Evolutionary conservation across 768 basidiomycete genomes (phyloP).

Genomic region (Psilocybe cyanescens): DNA sequence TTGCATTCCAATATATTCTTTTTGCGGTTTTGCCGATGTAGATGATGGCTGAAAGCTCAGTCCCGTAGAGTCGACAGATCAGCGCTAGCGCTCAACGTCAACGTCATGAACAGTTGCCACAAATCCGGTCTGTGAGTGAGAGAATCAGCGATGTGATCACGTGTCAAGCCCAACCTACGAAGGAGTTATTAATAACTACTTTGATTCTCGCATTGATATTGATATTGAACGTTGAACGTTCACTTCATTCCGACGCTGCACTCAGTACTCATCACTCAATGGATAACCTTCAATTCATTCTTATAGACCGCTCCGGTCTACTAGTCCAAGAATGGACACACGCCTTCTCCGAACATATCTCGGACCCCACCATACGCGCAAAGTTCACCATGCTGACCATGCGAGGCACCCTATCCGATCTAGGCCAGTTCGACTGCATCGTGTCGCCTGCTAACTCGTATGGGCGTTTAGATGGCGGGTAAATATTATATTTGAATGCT

Average conservation of each 20-base stretch:
- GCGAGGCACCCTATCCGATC: constrained; percentile 1
- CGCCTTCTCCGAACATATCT: constrained; percentile 15
- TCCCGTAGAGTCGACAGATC: no score
- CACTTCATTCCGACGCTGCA: neutral
- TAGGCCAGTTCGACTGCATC: constrained; percentile 22
- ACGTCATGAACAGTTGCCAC: no score
- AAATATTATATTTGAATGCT: neutral
- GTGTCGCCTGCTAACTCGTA: constrained; percentile 29
- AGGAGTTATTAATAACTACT: no score
- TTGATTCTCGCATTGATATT: no score
- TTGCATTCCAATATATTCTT: no score
- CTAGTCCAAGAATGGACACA: constrained; percentile 19
- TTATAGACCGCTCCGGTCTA: constrained; percentile 15
- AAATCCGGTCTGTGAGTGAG: no score
- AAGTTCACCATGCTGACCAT: constrained; percentile 16
- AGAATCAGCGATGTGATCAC: no score
- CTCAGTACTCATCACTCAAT: neutral
- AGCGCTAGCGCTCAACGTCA: no score
- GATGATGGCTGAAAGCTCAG: no score
- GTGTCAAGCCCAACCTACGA: no score
- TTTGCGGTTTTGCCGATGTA: no score
- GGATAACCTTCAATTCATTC: constrained; percentile 18
- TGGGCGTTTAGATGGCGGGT: constrained; percentile 25
- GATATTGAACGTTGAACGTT: no score
- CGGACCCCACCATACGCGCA: neutral